These are phyloP conservation scores for Crithidia acanthocephali DNA, from an alignment of 208 protist genomes.

Conservation along the genomic window DNA sequence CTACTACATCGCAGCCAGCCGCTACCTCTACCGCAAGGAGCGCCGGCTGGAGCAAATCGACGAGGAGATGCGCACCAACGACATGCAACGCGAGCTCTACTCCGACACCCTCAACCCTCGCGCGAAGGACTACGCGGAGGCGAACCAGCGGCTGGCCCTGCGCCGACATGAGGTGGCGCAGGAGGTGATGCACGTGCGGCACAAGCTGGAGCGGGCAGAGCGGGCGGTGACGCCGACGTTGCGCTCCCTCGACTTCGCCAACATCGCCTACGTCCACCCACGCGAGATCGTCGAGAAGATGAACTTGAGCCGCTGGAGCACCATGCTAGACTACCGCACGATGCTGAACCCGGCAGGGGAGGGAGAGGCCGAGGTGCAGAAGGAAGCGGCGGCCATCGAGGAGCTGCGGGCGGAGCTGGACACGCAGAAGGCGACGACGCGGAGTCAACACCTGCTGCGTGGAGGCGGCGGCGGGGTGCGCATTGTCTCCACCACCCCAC, in stretches of 20 bases:
- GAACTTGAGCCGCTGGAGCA: conserved; percentile 81
- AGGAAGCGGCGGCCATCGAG: conserved; percentile 24
- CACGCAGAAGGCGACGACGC: conserved; percentile 19
- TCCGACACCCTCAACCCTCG: conserved; percentile 71
- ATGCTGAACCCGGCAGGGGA: conserved; percentile 18
- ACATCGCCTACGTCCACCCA: conserved; percentile 78
- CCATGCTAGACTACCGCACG: conserved; percentile 75
- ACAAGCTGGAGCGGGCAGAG: conserved; percentile 68
- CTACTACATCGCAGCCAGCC: conserved; percentile 88
- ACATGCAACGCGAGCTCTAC: conserved; percentile 77
- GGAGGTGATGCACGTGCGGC: conserved; percentile 69
- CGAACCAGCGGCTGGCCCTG: conserved; percentile 57
- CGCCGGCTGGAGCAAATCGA: conserved; percentile 68
- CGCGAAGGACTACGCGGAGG: conserved; percentile 82
- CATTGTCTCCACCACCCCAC: conserved; percentile 6
- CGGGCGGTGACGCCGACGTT: conserved; percentile 78
- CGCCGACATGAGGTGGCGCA: conserved; percentile 64
- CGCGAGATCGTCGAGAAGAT: conserved; percentile 81
- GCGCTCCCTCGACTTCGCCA: conserved; percentile 70
- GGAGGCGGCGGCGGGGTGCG: conserved; percentile 10
- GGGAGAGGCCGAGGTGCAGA: conserved; percentile 8
- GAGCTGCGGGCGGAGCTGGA: conserved; percentile 32
- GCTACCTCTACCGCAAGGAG: conserved; percentile 90
- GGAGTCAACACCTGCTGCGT: conserved; percentile 22
- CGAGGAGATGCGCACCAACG: conserved; percentile 69